A percentile compares a stretch with the other conserved stretches of the same genome.
Conservation (phyloP, 1,284 basidiomycete genomes). For the Cutaneotrichosporon mucoides region DNA sequence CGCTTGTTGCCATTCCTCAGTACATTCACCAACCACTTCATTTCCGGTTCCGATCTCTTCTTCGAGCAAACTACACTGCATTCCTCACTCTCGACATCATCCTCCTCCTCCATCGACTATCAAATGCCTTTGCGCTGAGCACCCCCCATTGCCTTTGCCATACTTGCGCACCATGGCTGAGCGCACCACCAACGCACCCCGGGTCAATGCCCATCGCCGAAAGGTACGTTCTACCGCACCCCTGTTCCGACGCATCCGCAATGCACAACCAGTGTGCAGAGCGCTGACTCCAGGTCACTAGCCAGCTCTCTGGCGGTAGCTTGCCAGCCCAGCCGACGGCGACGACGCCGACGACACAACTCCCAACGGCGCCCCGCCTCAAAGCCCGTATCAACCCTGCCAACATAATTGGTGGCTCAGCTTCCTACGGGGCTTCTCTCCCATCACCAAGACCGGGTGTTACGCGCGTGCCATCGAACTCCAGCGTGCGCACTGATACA, state of each 20-base stretch:
- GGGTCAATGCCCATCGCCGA: conserved; percentile 1
- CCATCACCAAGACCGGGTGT: not conserved
- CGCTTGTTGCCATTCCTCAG: no score
- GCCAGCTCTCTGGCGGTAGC: conserved; percentile 4
- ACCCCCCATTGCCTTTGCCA: not conserved
- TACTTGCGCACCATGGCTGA: conserved; percentile 1
- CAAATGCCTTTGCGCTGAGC: not conserved
- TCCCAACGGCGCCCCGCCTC: conserved; percentile 19
- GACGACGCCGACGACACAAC: conserved; percentile 7
- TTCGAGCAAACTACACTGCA: not conserved
- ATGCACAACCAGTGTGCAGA: no score
- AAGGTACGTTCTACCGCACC: not conserved
- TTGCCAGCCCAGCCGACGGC: not conserved
- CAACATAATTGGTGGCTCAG: conserved; percentile 9
- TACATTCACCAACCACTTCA: no score
- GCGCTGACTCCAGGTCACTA: conserved; percentile 5
- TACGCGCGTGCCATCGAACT: not conserved
- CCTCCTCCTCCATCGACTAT: not conserved
- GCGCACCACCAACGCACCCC: not conserved
- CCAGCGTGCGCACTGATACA: not conserved
- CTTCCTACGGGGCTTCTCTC: not conserved
- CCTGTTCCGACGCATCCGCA: no score
- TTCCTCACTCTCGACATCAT: not conserved
- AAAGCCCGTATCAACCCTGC: conserved; percentile 25
- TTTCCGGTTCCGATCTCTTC: no score